These are phyloP conservation scores for Aphanomyces astaci DNA, from an alignment of 352 stramenopile species.

Conservation along the genomic window DNA sequence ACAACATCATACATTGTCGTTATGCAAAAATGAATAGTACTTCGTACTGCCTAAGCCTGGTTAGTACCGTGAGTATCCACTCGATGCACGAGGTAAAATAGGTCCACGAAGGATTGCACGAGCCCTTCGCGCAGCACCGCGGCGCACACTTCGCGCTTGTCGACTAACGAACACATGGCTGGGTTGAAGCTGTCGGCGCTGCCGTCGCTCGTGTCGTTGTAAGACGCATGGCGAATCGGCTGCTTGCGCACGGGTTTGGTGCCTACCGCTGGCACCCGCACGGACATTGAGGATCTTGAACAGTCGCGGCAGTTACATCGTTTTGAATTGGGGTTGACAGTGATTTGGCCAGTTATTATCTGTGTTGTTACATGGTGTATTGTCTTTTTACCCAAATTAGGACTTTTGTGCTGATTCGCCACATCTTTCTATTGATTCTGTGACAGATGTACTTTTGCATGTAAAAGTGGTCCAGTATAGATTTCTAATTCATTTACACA, in stretches of 20 bases:
- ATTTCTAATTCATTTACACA: no score
- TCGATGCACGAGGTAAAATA: slow-evolving; percentile 91
- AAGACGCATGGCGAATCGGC: slow-evolving; percentile 1
- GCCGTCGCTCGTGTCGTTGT: background rate
- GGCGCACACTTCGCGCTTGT: slow-evolving; percentile 47
- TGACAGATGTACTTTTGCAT: no score
- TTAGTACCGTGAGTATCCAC: slow-evolving; percentile 33
- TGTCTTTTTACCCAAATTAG: no score
- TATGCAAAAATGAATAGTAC: no score
- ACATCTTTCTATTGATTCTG: no score
- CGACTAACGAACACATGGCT: slow-evolving; percentile 8
- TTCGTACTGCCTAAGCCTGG: no score
- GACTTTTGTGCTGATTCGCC: no score
- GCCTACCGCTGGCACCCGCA: slow-evolving; percentile 14
- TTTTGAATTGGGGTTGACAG: background rate
- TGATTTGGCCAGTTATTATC: background rate
- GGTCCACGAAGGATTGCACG: slow-evolving; percentile 91
- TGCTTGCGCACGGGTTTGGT: slow-evolving; percentile 17
- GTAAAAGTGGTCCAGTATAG: no score
- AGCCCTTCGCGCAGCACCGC: slow-evolving; percentile 84
- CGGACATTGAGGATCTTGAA: slow-evolving; percentile 3
- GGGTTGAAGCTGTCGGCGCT: background rate
- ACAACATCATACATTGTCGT: no score
- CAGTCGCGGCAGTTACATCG: background rate
- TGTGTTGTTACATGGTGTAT: no score